Conservation (phyloP, 2,329 filamentous ascomycete species). For the Dactylellina cionopaga region DNA sequence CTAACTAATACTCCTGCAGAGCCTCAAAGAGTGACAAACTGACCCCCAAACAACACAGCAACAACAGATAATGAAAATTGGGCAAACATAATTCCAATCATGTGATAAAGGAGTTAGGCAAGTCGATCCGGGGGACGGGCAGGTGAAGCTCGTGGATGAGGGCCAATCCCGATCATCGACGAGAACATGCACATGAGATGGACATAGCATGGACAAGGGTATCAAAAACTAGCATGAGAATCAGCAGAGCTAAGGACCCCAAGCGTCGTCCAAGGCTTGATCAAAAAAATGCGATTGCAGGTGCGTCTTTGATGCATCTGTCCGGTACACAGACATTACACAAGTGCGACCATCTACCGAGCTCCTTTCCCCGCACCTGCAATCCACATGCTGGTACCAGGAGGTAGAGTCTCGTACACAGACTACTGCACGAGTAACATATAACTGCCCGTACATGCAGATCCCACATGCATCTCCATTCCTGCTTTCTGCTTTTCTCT, state of each 20-base stretch:
- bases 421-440: slow-evolving; percentile 8
- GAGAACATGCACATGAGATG: neutral
- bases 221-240: too few species aligned
- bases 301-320: too few species aligned
- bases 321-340: slow-evolving; percentile 4
- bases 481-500: too few species aligned
- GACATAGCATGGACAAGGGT: too few species aligned
- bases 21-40: slow-evolving; percentile 9
- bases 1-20: slow-evolving; percentile 33
- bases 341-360: neutral
- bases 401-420: neutral
- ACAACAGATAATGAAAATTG: neutral
- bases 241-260: too few species aligned
- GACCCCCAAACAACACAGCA: slow-evolving; percentile 12
- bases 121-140: slow-evolving; percentile 18
- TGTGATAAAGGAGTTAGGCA: neutral
- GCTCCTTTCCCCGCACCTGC: slow-evolving; percentile 31
- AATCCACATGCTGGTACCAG: slow-evolving; percentile 21
- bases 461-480: too few species aligned
- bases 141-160: neutral
- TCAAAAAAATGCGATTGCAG: too few species aligned
- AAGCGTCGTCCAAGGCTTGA: too few species aligned
- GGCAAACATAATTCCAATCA: neutral
- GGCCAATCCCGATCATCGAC: slow-evolving; percentile 7
- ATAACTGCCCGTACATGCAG: slow-evolving; percentile 16